Conservation (phyloP, 441 rosid genomes). For the Rhodomyrtus psidioides region DNA sequence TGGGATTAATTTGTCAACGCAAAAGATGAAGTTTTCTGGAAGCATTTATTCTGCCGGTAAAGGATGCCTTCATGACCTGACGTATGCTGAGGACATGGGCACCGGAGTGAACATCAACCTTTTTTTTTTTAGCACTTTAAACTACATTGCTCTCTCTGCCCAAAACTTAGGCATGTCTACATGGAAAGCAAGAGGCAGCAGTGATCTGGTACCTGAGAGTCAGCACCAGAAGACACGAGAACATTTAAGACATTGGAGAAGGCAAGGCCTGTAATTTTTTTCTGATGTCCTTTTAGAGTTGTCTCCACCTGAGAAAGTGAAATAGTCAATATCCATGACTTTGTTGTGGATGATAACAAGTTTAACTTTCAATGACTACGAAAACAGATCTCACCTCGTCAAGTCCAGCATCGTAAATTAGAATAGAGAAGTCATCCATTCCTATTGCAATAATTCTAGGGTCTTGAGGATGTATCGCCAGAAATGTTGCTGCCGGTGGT, state of each 20-base stretch:
- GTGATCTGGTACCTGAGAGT: slow-evolving; percentile 39
- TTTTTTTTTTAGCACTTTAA: background rate
- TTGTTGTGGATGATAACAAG: background rate
- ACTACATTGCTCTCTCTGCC: background rate
- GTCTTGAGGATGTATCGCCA: slow-evolving; percentile 26
- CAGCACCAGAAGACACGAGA: slow-evolving; percentile 75
- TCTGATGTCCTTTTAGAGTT: slow-evolving; percentile 61
- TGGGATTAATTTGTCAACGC: background rate
- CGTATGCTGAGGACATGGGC: background rate
- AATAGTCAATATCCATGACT: background rate
- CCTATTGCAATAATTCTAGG: slow-evolving; percentile 39
- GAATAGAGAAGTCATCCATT: slow-evolving; percentile 9
- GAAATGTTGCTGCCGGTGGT: slow-evolving; percentile 56
- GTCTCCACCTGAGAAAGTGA: slow-evolving; percentile 38
- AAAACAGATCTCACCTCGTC: slow-evolving; percentile 37
- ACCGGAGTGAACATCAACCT: background rate
- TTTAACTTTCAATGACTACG: background rate
- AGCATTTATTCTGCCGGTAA: rapidly evolving
- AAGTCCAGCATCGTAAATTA: slow-evolving; percentile 49
- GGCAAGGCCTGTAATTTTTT: slow-evolving; percentile 75
- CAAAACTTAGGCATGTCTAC: background rate
- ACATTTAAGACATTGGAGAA: slow-evolving; percentile 53
- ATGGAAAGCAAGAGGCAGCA: background rate
- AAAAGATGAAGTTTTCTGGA: background rate
- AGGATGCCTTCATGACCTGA: rapidly evolving